Evolutionary conservation across 2,329 filamentous ascomycete species (phyloP), one percentile per base, ranked within the genome.

Genomic region (Dendrostoma leiphaemia): DNA sequence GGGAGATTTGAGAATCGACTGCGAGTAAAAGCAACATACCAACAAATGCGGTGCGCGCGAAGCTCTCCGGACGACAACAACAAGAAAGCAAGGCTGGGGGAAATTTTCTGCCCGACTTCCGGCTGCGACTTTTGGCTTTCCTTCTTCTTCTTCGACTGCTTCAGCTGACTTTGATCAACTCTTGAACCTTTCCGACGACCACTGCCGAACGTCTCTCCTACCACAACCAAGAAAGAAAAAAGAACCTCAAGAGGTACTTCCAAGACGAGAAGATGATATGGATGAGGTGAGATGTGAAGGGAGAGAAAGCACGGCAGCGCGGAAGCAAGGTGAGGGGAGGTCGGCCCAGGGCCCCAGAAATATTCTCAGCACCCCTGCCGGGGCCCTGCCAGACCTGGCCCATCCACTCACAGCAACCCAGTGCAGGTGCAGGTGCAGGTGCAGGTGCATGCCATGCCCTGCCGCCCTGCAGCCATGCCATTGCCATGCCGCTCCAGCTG

Each of bases 101-200:
- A 48, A 54, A 54, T 50, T 23, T 31, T 54, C 47, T 54, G 38
- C n/a, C 52, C 26, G 10, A n/a, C 38, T 34, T 40, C 47, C 19
- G n/a, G 38, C 26, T 38, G 38, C 31, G 38, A 48, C 46, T 23
- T 28, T 17, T 38, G 7, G 15, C 41, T 50, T 40, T 37, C 23
- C 26, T 15, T 41, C 35, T 50, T 41, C 37, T 37, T 49, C 38
- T 26, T 54, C 37, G 44, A 9, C 44, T 32, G 24, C 28, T 31
- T 31, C 44, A 32, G 44, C 44, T 46, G 44, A 38, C 52, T 31
- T 24, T 54, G 38, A 50, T 54, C 52, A 54, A 51, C 52, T n/a
- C 52, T 50, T 45, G 37, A 28, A 24, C 52, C 52, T 54, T 13
- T 37, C 46, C 52, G 52, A 50, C 52, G 52, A 54, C 52, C 52